A percentile compares a stretch with the other conserved stretches of the same genome.
Conservation (phyloP, 2,329 filamentous ascomycete species). For the Coniochaeta prunicola region DNA sequence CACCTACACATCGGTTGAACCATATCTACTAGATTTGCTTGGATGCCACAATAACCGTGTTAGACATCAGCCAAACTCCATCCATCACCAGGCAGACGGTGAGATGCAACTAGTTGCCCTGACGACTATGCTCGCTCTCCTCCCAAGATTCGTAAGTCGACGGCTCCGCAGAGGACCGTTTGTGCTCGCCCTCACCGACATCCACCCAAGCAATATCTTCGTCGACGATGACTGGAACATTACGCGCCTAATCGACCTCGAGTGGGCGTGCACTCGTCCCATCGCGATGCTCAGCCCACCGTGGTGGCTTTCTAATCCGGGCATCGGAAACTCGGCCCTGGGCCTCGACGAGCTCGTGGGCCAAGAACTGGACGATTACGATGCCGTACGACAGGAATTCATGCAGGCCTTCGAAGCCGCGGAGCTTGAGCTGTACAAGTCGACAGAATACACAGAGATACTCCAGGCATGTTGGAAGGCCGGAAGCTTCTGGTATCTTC, state of each 20-base stretch:
- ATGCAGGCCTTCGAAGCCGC: constrained; percentile 5
- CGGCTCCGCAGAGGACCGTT: neutral
- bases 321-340: constrained; percentile 9
- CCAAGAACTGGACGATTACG: constrained; percentile 13
- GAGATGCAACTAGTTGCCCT: neutral
- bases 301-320: constrained; percentile 21
- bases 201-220: constrained; percentile 26
- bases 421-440: neutral
- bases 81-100: constrained; percentile 1
- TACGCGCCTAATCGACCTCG: constrained; percentile 23
- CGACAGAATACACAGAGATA: neutral
- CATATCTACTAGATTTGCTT: constrained; percentile 1
- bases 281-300: constrained; percentile 21
- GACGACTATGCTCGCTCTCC: constrained; percentile 3
- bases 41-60: constrained; percentile 5
- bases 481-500: constrained; percentile 1
- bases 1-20: neutral
- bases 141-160: neutral
- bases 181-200: constrained; percentile 17
- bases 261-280: constrained; percentile 25
- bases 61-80: constrained; percentile 5
- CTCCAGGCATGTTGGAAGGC: neutral
- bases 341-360: no score
- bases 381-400: constrained; percentile 3
- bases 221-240: constrained; percentile 28